Percentiles rank a stretch among this genome's conserved stretches.
phyloP scores from a whole-genome alignment of 345 rosid genomes.

The Nasturtium officinale region DNA sequence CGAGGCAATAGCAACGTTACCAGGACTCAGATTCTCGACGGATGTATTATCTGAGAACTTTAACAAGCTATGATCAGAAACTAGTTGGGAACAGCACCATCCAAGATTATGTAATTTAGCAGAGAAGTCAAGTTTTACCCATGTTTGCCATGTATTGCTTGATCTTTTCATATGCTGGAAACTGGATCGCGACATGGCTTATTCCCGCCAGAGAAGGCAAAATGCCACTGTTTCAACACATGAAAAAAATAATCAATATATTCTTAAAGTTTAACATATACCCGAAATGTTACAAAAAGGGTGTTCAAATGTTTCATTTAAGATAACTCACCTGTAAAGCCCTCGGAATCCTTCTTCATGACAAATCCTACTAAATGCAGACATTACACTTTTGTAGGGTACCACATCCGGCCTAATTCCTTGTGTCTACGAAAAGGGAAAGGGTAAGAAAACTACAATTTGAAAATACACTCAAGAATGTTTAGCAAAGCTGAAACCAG shows the following conservation, averaged over 20 bases:
- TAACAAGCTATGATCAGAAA: slow-evolving; percentile 41
- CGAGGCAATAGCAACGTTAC: slow-evolving; percentile 77
- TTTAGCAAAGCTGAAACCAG: slow-evolving; percentile 4
- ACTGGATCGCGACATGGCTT: slow-evolving; percentile 95
- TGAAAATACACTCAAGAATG: background rate
- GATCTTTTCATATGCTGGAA: slow-evolving; percentile 94
- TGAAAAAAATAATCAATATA: slow-evolving; percentile 16
- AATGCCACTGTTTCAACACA: slow-evolving; percentile 73
- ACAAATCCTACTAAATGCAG: slow-evolving; percentile 78
- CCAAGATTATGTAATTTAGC: slow-evolving; percentile 15
- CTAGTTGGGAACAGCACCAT: slow-evolving; percentile 14
- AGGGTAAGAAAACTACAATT: slow-evolving; percentile 5
- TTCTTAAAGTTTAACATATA: background rate
- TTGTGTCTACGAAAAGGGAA: slow-evolving; percentile 50
- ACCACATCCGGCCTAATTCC: slow-evolving; percentile 75
- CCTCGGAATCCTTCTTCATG: slow-evolving; percentile 91
- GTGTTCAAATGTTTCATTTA: slow-evolving; percentile 5
- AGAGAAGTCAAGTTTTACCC: slow-evolving; percentile 49
- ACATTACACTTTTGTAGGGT: slow-evolving; percentile 73
- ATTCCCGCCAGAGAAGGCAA: slow-evolving; percentile 90
- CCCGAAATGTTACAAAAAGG: background rate
- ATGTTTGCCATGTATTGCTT: slow-evolving; percentile 72
- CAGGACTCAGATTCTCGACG: slow-evolving; percentile 61
- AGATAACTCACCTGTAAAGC: slow-evolving; percentile 73
- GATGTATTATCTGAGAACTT: slow-evolving; percentile 60